Percentiles rank a stretch among this genome's conserved stretches.
phyloP scores from a whole-genome alignment of 2,329 filamentous ascomycete species.

The Nannizziopsis arthrosporioides region DNA sequence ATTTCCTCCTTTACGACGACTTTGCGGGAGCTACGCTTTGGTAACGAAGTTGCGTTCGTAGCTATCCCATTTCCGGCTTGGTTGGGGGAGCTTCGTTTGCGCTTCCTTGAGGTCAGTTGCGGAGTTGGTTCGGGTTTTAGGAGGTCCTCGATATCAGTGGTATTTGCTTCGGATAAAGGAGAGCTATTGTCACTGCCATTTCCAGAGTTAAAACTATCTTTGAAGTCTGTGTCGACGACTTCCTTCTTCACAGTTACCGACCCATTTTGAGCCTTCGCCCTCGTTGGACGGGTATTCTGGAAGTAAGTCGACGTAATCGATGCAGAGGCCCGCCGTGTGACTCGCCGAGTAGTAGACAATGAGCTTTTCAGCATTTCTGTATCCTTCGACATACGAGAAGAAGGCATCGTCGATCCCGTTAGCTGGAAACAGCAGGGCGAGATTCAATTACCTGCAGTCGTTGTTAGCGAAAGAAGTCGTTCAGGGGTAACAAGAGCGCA shows the following conservation, averaged over 20 bases:
- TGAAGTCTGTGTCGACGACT: conserved; percentile 17
- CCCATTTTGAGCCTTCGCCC: background rate
- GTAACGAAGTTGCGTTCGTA: conserved; percentile 10
- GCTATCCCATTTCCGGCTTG: conserved; percentile 11
- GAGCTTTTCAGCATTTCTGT: conserved; percentile 46
- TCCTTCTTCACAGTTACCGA: conserved; percentile 26
- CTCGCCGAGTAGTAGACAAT: conserved; percentile 31
- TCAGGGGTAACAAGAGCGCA: background rate
- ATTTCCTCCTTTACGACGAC: conserved; percentile 21
- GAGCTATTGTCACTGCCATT: conserved; percentile 19
- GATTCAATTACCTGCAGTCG: too few species aligned
- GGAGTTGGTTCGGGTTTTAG: conserved; percentile 21
- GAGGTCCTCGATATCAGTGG: conserved; percentile 49
- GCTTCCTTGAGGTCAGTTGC: conserved; percentile 32
- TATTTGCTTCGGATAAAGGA: conserved; percentile 27
- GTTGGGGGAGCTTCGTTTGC: conserved; percentile 30
- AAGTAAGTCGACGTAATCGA: conserved; percentile 8
- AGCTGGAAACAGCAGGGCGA: too few species aligned
- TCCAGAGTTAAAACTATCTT: background rate
- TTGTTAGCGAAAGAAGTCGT: too few species aligned
- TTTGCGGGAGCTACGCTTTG: conserved; percentile 18
- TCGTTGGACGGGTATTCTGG: background rate
- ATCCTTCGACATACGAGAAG: conserved; percentile 48
- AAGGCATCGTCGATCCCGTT: conserved; percentile 37
- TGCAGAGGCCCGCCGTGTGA: conserved; percentile 2